Base-by-base conservation (phyloP, 2,329 filamentous ascomycete genomes). In the Colletotrichum liaoningense region DNA sequence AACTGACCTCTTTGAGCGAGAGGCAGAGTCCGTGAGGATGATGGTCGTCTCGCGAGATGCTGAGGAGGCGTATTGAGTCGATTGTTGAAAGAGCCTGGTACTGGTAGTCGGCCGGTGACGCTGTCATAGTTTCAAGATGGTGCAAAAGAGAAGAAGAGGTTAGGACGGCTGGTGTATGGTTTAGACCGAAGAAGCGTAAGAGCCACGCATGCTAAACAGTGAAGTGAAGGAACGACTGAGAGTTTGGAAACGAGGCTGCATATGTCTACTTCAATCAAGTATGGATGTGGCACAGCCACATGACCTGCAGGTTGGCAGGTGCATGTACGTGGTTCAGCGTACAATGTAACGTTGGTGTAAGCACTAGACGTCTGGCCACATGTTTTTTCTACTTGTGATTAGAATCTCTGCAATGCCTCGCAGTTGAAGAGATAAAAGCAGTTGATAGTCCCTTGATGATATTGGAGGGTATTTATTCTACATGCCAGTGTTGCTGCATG, bases 51-150 rank as follows among this genome's bases (percentile, higher is more conserved):
- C 19, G 11, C 5, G 60, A 65, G 11, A 70, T 14, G 3, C 11
- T 54, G 7, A 59, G 12, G 2, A 66, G 67, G 12, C 67, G 60
- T 7, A 66, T 8, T 0, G 62, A 70, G 42, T 66, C 67, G 28
- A 22, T 33, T 0, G 54, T 42, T 0, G 67, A 69, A 5, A 69
- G 11, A 5, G 52, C 19, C n/a, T n/a, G 35, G 33, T 64, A 57
- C 9, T 56, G 63, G 11, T 65, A 65, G 1, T 28, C 59, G 16
- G 19, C 16, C n/a, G 11, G 11, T 7, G 59, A 19, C 1, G 11
- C 22, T 8, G 2, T n/a, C 57, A 60, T 38, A 3, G 3, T 12
- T 5, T 1, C 4, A 46, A 9, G 19, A 46, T 7, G 19, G 19
- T 46, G 19, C 19, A 7, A 46, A 4, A 8, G 42, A 46, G 30